Conservation (phyloP, 2,329 filamentous ascomycete genomes). For the Geoglossum cookeanum region DNA sequence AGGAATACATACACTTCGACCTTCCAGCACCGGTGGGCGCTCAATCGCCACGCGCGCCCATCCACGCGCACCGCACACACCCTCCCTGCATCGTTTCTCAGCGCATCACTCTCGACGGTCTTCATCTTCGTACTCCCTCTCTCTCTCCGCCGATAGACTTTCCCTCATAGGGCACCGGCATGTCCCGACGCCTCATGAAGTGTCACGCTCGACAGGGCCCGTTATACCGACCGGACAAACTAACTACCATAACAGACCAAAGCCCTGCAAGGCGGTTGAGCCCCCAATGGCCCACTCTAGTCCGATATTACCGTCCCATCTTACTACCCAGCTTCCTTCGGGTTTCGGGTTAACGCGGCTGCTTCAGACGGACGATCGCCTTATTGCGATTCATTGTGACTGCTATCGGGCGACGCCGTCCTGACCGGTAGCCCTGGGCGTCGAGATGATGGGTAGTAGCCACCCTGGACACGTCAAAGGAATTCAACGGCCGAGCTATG, state of each 20-base stretch:
- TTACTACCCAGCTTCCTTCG: background rate
- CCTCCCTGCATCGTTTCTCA: background rate
- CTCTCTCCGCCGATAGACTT: background rate
- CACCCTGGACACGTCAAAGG: too few species aligned
- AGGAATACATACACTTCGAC: background rate
- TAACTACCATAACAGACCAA: background rate
- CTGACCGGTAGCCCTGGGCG: too few species aligned
- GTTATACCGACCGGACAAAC: background rate
- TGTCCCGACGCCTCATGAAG: background rate
- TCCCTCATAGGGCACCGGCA: background rate
- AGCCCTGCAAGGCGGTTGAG: background rate
- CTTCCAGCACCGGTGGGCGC: background rate
- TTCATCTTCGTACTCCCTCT: background rate
- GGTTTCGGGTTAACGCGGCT: background rate
- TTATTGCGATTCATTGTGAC: background rate
- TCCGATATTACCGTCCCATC: background rate
- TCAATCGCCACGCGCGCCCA: too few species aligned
- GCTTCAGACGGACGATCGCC: background rate
- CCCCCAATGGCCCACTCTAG: background rate
- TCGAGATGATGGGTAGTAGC: too few species aligned
- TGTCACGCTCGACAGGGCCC: background rate
- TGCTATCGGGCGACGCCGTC: too few species aligned
- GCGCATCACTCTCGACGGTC: background rate
- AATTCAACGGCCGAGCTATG: too few species aligned
- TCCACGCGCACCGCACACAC: background rate